A percentile compares a stretch with the other conserved stretches of the same genome.
phyloP scores from a whole-genome alignment of 23 red algal genomes.

The Cyanidiococcus yangmingshanensis region DNA sequence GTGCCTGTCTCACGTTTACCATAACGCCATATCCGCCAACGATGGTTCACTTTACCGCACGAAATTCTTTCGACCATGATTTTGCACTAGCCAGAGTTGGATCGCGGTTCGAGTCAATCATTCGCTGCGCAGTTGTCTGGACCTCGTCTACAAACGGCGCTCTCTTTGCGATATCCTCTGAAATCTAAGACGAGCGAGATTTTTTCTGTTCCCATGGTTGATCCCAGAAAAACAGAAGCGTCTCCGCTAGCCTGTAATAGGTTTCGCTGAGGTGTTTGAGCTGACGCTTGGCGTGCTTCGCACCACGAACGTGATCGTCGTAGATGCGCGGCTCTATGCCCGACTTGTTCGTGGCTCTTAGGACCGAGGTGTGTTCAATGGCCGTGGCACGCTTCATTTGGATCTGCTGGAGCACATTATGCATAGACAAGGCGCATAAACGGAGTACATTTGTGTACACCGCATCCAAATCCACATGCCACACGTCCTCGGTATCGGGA shows the following conservation, averaged over 20 bases:
- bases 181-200: too few species aligned
- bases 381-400: not conserved
- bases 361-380: not conserved
- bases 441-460: not conserved
- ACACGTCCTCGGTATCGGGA: not conserved
- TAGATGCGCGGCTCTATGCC: conserved; percentile 1
- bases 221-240: not conserved
- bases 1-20: too few species aligned
- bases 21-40: too few species aligned
- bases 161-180: too few species aligned
- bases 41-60: too few species aligned
- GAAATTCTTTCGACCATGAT: too few species aligned
- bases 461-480: conserved; percentile 1
- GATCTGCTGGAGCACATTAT: conserved; percentile 1
- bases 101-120: too few species aligned
- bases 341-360: conserved; percentile 13
- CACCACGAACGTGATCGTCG: not conserved
- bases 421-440: not conserved
- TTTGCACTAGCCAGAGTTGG: too few species aligned
- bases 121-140: too few species aligned
- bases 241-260: not conserved
- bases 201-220: not conserved
- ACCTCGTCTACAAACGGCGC: too few species aligned
- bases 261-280: not conserved
- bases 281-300: not conserved